phyloP scores from a whole-genome alignment of 2,329 filamentous ascomycete genomes.

The Pestalotiopsis sp. region DNA sequence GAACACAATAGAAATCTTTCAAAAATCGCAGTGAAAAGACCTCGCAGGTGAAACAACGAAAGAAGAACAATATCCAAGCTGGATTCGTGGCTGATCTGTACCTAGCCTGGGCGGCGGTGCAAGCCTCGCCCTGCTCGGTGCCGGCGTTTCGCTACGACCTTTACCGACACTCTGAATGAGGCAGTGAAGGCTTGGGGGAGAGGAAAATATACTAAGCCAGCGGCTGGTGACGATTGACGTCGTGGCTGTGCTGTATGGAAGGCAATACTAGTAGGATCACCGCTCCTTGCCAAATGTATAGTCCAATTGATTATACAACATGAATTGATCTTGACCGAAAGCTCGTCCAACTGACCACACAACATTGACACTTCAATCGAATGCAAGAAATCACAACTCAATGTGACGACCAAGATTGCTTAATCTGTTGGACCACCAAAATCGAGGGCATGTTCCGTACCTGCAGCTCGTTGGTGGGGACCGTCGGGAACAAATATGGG shows the following conservation, averaged over 20 bases:
- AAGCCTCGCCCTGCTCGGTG: neutral
- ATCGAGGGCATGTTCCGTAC: neutral
- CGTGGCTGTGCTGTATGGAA: neutral
- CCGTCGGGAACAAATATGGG: neutral
- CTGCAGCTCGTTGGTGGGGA: neutral
- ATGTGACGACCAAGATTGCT: neutral
- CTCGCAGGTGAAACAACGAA: neutral
- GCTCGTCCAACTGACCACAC: too few relatives aligned
- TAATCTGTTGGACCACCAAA: neutral
- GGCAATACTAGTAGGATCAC: too few relatives aligned
- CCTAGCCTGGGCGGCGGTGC: neutral
- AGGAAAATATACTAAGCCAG: neutral
- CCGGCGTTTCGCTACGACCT: neutral
- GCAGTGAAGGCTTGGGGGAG: neutral
- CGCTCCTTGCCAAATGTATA: too few relatives aligned
- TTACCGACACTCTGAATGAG: neutral
- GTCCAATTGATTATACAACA: too few relatives aligned
- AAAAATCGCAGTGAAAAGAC: neutral
- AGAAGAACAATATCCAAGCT: neutral
- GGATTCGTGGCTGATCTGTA: neutral
- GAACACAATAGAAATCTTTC: neutral
- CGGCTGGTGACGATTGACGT: neutral
- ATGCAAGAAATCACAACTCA: too few relatives aligned
- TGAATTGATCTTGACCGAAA: too few relatives aligned
- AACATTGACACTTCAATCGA: too few relatives aligned